A percentile compares a stretch with the other conserved stretches of the same genome.
These are phyloP conservation scores for Populus pruinosa DNA, from an alignment of 345 rosid genomes.

Conservation along the genomic window DNA sequence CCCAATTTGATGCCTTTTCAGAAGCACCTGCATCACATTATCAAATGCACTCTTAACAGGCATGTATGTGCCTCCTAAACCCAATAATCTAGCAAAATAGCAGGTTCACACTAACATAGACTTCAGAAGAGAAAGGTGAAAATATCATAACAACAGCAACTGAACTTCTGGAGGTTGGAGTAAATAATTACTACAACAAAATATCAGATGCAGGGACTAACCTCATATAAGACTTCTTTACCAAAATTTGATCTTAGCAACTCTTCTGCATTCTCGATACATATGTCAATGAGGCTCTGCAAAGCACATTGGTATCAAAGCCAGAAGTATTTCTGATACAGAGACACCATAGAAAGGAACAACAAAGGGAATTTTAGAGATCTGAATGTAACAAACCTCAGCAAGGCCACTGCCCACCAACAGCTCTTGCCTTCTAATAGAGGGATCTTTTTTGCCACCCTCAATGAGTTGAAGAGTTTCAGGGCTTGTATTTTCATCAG, in stretches of 20 bases:
- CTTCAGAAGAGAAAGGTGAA: not conserved
- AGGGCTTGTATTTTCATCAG: constrained; percentile 23
- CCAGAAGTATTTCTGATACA: not conserved
- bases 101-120: not conserved
- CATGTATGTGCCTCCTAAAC: no score
- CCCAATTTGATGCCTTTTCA: no score
- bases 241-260: constrained; percentile 68
- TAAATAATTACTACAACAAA: not conserved
- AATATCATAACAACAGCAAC: not conserved
- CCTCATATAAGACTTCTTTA: constrained; percentile 83
- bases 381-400: constrained; percentile 53
- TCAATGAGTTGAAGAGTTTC: constrained; percentile 30
- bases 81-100: not conserved
- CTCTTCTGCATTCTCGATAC: constrained; percentile 62
- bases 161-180: not conserved
- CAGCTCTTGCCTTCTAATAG: constrained; percentile 72
- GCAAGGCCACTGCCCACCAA: constrained; percentile 80
- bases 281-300: constrained; percentile 70
- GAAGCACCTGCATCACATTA: no score
- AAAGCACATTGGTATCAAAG: constrained; percentile 16
- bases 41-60: no score
- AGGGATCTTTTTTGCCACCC: constrained; percentile 75
- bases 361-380: not conserved
- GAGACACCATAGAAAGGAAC: not conserved
- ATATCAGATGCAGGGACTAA: constrained; percentile 17